A percentile compares a stretch with the other conserved stretches of the same genome.
These are phyloP conservation scores for Candida endomychidarum DNA, from an alignment of 805 yeast species.

Conservation along the genomic window DNA sequence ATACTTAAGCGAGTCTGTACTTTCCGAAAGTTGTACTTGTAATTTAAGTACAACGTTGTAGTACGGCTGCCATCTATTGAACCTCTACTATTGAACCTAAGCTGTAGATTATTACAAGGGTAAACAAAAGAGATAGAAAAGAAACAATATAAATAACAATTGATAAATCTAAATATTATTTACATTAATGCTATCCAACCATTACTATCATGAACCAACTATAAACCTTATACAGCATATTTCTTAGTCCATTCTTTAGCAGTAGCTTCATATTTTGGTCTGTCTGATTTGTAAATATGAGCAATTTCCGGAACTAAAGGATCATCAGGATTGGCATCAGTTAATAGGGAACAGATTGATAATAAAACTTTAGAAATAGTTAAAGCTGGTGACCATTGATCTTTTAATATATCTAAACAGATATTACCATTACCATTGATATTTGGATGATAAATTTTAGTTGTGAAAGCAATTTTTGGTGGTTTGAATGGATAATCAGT, in stretches of 20 bases:
- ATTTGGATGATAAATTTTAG: slow-evolving; percentile 96
- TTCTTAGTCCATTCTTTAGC: slow-evolving; percentile 99
- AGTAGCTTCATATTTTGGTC: slow-evolving; percentile 91
- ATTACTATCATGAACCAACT: slow-evolving; percentile 6
- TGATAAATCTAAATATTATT: slow-evolving; percentile 7
- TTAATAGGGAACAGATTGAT: slow-evolving; percentile 91
- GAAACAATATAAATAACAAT: neutral
- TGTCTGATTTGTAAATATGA: slow-evolving; percentile 90
- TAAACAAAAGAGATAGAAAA: neutral
- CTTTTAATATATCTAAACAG: slow-evolving; percentile 94
- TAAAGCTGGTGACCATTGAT: slow-evolving; percentile 98
- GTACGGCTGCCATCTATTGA: neutral
- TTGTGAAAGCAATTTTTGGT: slow-evolving; percentile 84
- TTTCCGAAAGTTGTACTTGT: no score
- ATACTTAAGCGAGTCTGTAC: no score
- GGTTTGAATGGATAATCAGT: slow-evolving; percentile 99
- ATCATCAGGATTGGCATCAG: slow-evolving; percentile 99
- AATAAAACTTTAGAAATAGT: slow-evolving; percentile 93
- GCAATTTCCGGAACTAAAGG: slow-evolving; percentile 99
- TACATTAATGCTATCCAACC: slow-evolving; percentile 9
- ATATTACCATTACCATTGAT: slow-evolving; percentile 94
- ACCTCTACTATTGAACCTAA: neutral
- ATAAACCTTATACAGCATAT: slow-evolving; percentile 64
- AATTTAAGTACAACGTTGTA: no score
- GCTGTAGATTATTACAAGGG: neutral